These are phyloP conservation scores for Ceratocystiopsis brevicomis DNA, from an alignment of 2,329 filamentous ascomycete species.

Conservation along the genomic window DNA sequence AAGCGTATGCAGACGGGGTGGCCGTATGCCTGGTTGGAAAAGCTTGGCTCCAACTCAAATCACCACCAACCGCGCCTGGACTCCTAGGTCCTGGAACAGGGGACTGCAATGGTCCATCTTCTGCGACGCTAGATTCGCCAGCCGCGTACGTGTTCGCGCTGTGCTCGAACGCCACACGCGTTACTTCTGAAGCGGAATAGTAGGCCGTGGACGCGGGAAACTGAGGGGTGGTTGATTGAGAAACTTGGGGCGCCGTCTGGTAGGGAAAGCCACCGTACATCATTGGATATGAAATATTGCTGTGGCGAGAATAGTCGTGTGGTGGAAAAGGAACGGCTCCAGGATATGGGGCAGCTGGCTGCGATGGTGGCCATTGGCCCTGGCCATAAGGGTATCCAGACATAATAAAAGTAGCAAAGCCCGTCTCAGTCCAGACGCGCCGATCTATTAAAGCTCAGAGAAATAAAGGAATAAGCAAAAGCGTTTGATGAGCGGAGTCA, in stretches of 20 bases:
- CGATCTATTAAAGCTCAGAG: no score
- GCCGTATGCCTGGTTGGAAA: background rate
- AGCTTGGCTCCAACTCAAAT: slow-evolving; percentile 5
- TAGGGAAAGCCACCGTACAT: slow-evolving; percentile 2
- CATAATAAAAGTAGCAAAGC: slow-evolving; percentile 13
- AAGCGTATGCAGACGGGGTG: background rate
- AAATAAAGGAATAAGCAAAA: no score
- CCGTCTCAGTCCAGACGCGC: no score
- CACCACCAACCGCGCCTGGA: slow-evolving; percentile 4
- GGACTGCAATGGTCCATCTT: no score
- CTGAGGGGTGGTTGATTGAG: background rate
- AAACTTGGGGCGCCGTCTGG: background rate
- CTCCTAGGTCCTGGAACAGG: background rate
- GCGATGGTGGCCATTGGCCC: slow-evolving; percentile 8
- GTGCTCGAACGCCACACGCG: slow-evolving; percentile 19
- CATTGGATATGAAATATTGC: background rate
- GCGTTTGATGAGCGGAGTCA: no score
- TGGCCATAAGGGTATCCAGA: slow-evolving; percentile 21
- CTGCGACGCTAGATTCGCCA: slow-evolving; percentile 14
- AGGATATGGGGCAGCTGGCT: background rate
- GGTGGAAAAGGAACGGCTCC: no score
- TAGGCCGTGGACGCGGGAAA: slow-evolving; percentile 8
- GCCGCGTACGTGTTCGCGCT: slow-evolving; percentile 21
- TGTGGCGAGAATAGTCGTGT: no score
- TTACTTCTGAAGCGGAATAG: slow-evolving; percentile 14